Evolutionary conservation across 768 basidiomycete species (phyloP).

Genomic region (Aureoboletus auriporus): DNA sequence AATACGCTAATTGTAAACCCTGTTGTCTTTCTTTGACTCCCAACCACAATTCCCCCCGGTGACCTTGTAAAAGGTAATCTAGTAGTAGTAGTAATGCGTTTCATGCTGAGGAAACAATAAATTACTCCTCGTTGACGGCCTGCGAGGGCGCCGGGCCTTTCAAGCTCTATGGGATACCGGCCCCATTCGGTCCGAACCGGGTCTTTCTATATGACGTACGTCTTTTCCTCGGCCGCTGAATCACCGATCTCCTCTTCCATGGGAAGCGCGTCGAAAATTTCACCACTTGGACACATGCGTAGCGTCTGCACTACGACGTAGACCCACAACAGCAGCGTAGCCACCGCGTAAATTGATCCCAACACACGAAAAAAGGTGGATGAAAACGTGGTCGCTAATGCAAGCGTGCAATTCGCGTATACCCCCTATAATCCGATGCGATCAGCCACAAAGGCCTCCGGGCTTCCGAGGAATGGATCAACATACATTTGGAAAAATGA

Average conservation of each 20-base stretch:
- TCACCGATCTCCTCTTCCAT: constrained; percentile 29
- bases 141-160: too few relatives aligned
- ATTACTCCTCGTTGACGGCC: too few relatives aligned
- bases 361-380: constrained; percentile 53
- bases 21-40: too few relatives aligned
- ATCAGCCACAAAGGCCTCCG: neutral
- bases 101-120: too few relatives aligned
- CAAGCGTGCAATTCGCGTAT: constrained; percentile 61
- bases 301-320: constrained; percentile 44
- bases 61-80: too few relatives aligned
- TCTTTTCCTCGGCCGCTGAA: constrained; percentile 1
- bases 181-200: neutral
- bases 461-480: neutral
- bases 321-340: constrained; percentile 51
- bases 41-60: too few relatives aligned
- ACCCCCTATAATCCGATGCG: constrained; percentile 41
- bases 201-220: neutral
- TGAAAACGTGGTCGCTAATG: constrained; percentile 45
- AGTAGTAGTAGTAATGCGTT: too few relatives aligned
- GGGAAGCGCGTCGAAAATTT: constrained; percentile 42
- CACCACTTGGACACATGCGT: constrained; percentile 29
- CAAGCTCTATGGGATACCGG: neutral
- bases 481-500: constrained; percentile 68
- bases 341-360: constrained; percentile 51
- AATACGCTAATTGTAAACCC: too few relatives aligned